Percentiles rank a stretch among this genome's conserved stretches.
These are phyloP conservation scores for Monosporozyma aquatica DNA, from an alignment of 805 yeast genomes.

Conservation along the genomic window DNA sequence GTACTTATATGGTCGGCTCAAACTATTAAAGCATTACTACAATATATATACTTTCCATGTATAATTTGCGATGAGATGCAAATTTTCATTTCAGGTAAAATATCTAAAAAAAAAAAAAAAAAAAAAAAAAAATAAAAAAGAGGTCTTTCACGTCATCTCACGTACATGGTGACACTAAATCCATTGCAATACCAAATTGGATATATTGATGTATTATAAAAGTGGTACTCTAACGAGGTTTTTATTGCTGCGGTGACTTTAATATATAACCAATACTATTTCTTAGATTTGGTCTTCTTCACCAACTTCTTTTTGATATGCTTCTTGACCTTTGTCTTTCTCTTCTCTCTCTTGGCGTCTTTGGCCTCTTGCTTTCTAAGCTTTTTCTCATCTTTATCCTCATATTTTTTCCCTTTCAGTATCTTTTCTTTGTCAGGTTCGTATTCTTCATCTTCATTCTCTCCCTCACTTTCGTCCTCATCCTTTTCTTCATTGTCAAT, in stretches of 20 bases:
- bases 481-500: constrained; percentile 21
- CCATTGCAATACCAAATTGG: too few species aligned
- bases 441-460: constrained; percentile 28
- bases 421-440: constrained; percentile 31
- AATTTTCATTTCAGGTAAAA: too few species aligned
- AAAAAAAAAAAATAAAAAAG: too few species aligned
- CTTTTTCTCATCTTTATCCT: constrained; percentile 71
- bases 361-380: constrained; percentile 68
- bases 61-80: constrained; percentile 1
- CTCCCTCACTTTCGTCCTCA: constrained; percentile 19
- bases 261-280: constrained; percentile 21
- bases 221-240: too few species aligned
- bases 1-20: too few species aligned
- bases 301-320: constrained; percentile 70
- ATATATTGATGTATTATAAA: too few species aligned
- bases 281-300: constrained; percentile 41
- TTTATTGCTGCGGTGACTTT: too few species aligned
- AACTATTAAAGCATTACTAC: too few species aligned
- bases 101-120: too few species aligned
- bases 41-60: too few species aligned
- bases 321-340: constrained; percentile 76
- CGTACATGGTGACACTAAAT: too few species aligned
- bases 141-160: too few species aligned
- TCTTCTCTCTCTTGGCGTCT: constrained; percentile 66
- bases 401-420: constrained; percentile 64